phyloP scores from a whole-genome alignment of 129 eudicot species.

The Glebionis coronaria region DNA sequence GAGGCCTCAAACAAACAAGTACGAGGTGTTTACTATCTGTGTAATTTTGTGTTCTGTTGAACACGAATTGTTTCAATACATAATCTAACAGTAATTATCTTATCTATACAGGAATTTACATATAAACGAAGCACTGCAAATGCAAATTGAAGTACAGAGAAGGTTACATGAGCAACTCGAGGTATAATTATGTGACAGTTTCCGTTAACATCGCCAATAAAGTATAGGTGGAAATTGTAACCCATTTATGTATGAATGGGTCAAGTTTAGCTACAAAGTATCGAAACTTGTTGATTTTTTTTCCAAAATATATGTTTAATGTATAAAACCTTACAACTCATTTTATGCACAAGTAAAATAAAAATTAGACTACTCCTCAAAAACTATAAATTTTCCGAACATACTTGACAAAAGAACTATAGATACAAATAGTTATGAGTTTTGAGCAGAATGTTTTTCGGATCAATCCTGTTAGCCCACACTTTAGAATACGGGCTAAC shows the following conservation, averaged over 20 bases:
- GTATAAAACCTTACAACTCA: no score
- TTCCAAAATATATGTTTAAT: neutral
- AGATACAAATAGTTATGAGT: neutral
- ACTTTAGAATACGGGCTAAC: no score
- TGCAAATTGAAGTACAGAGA: slow-evolving; percentile 87
- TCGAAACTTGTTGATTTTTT: neutral
- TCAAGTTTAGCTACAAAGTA: neutral
- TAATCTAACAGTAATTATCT: slow-evolving; percentile 14
- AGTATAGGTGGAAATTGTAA: neutral
- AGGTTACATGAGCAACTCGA: slow-evolving; percentile 91
- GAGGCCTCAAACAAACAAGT: slow-evolving; percentile 67
- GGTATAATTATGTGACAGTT: slow-evolving; percentile 42
- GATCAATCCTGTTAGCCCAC: no score
- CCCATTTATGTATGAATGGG: neutral
- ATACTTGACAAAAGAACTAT: neutral
- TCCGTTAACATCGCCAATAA: neutral
- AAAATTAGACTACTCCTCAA: no score
- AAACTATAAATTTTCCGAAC: no score
- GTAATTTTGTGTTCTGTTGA: slow-evolving; percentile 9
- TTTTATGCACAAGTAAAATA: no score
- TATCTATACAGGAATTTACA: slow-evolving; percentile 53
- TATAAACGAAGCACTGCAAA: slow-evolving; percentile 73
- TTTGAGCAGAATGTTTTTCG: neutral
- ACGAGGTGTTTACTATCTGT: slow-evolving; percentile 18
- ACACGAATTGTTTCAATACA: neutral